These are phyloP conservation scores for Berkeleyomyces rouxiae DNA, from an alignment of 2,329 filamentous ascomycete species.

Conservation along the genomic window DNA sequence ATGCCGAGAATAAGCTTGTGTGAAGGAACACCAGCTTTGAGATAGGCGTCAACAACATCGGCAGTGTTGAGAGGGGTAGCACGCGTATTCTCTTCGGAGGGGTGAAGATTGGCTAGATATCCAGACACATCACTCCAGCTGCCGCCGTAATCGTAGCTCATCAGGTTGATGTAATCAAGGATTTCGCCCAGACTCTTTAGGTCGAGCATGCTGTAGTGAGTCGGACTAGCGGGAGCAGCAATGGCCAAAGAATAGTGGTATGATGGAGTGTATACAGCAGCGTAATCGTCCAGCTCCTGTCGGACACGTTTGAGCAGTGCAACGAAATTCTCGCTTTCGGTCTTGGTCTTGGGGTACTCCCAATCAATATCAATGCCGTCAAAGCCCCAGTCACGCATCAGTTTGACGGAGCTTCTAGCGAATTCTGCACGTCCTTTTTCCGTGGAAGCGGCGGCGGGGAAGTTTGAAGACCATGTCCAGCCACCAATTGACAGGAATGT, in stretches of 20 bases:
- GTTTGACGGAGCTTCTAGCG: conserved; percentile 47
- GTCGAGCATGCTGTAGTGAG: conserved; percentile 31
- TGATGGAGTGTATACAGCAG: conserved; percentile 25
- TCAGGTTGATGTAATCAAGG: conserved; percentile 43
- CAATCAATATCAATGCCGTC: conserved; percentile 31
- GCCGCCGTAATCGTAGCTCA: conserved; percentile 61
- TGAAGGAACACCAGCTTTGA: conserved; percentile 41
- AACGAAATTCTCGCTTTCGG: conserved; percentile 28
- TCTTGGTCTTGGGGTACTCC: conserved; percentile 23
- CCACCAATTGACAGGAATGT: conserved; percentile 67
- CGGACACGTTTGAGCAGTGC: conserved; percentile 29
- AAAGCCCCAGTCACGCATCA: conserved; percentile 58
- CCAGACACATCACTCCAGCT: conserved; percentile 47
- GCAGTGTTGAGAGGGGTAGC: conserved; percentile 55
- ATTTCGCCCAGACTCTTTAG: conserved; percentile 29
- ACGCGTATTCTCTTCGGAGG: conserved; percentile 34
- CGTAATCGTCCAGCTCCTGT: conserved; percentile 32
- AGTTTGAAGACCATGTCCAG: conserved; percentile 69
- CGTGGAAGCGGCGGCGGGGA: conserved; percentile 49
- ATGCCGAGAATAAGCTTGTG: conserved; percentile 61
- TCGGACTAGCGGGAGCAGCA: conserved; percentile 32
- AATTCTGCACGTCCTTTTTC: conserved; percentile 46
- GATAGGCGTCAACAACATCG: conserved; percentile 48
- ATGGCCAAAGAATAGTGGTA: conserved; percentile 39
- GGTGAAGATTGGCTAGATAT: conserved; percentile 57